Evolutionary conservation across 352 stramenopile species (phyloP), one percentile per base, ranked within the genome.

Genomic region (Globisporangium middletonii): DNA sequence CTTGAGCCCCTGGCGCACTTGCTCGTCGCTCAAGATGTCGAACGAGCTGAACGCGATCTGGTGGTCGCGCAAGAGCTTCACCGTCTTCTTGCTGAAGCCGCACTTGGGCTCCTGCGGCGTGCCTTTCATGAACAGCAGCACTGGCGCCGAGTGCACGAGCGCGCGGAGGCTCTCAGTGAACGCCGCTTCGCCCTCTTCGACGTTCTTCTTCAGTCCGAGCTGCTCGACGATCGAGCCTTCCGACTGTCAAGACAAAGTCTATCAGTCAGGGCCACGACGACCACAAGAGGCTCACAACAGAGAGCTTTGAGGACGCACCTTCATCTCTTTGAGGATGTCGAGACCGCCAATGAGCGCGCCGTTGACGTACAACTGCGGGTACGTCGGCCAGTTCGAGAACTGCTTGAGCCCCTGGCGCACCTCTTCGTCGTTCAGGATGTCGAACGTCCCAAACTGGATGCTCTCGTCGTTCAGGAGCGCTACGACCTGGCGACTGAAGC

Each of bases 331-430:
- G 38, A 99, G 62, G 63, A 99, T 98, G 69, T 99, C 97, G 33
- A 99, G 77, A 0, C 97, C 97, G 48, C 97, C 97, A 9, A 99
- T 64, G 33, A 99, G 82, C 63, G 97, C 74, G 46, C 97, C 97
- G 57, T 98, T 95, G n/a, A 98, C 92, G 72, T 99, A 99, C 9
- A 99, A 73, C 66, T 99, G 95, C 13, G 97, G 97, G 77, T 90
- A 99, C n/a, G 97, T 99, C 11, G 96, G 96, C 97, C 97, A 99
- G 77, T 99, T 96, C 44, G 76, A 96, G 59, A 95, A 98, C 57
- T 90, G 74, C 76, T 99, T 99, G 16, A 99, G 77, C 2, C 92
- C 95, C 71, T 99, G 86, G 49, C 97, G 92, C 38, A 99, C 87
- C 41, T 84, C 93, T 35, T 98, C 77, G 77, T 99, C 97, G 61